Conservation (phyloP, 2,329 filamentous ascomycete genomes). For the Cladosporium sp. region DNA sequence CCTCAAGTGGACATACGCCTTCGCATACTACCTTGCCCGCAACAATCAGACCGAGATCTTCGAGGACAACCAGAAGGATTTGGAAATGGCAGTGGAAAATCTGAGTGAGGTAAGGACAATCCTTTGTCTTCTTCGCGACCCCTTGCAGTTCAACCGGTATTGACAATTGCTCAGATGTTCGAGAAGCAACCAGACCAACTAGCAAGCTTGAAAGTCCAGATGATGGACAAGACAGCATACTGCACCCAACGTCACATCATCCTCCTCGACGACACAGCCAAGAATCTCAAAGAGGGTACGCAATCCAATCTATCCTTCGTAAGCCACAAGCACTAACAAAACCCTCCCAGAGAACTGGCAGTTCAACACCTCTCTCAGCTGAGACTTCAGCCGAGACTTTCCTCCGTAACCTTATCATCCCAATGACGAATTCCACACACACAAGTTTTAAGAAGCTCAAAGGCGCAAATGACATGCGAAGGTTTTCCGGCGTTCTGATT, state of each 20-base stretch:
- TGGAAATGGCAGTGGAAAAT: slow-evolving; percentile 95
- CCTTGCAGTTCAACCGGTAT: background rate
- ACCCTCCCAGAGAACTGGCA: slow-evolving; percentile 30
- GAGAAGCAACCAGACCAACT: slow-evolving; percentile 92
- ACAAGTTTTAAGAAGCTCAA: background rate
- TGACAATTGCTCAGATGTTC: slow-evolving; percentile 62
- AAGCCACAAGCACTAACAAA: slow-evolving; percentile 1
- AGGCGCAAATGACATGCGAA: background rate
- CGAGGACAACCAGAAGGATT: slow-evolving; percentile 96
- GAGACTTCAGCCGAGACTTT: background rate
- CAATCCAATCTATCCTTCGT: slow-evolving; percentile 17
- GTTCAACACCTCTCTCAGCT: slow-evolving; percentile 23
- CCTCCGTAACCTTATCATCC: background rate
- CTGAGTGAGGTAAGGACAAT: slow-evolving; percentile 60
- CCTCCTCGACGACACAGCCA: slow-evolving; percentile 83
- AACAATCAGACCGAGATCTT: slow-evolving; percentile 98
- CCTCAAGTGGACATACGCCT: slow-evolving; percentile 98
- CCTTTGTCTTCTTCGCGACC: background rate
- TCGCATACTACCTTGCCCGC: slow-evolving; percentile 92
- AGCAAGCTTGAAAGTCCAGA: slow-evolving; percentile 84
- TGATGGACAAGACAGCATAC: slow-evolving; percentile 97
- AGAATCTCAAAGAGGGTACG: slow-evolving; percentile 83
- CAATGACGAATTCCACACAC: background rate
- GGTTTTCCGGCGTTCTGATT: background rate
- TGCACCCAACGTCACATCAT: slow-evolving; percentile 91